Percentiles rank a stretch among this genome's conserved stretches.
These are phyloP conservation scores for Adiantum capillusveneris DNA, from an alignment of 75 land plant genomes.

Conservation along the genomic window DNA sequence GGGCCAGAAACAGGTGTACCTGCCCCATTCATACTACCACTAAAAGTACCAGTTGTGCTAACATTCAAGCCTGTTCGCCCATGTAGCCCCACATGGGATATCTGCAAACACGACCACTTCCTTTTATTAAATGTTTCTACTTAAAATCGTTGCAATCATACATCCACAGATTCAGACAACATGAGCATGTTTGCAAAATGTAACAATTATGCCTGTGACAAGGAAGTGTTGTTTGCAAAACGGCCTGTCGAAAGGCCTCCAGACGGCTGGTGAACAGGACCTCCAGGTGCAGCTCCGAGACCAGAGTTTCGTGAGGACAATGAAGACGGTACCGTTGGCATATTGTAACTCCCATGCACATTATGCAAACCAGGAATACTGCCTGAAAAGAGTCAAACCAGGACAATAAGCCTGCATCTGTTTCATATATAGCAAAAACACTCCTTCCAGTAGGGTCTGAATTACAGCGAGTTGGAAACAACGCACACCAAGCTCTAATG, in stretches of 20 bases:
- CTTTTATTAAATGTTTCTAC: no score
- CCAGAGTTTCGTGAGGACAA: constrained; percentile 60
- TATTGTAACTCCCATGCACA: constrained; percentile 68
- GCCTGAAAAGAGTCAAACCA: constrained; percentile 26
- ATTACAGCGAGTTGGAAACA: not conserved
- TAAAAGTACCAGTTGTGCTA: constrained; percentile 58
- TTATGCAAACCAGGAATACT: constrained; percentile 61
- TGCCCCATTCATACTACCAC: constrained; percentile 63
- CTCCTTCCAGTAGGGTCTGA: no score
- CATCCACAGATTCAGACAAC: no score
- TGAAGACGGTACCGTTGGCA: constrained; percentile 56
- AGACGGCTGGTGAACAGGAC: constrained; percentile 67
- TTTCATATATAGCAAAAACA: no score
- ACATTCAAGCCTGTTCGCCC: constrained; percentile 69
- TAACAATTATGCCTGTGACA: constrained; percentile 60
- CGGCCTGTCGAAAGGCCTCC: constrained; percentile 72
- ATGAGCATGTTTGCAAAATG: no score
- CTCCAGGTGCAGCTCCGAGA: constrained; percentile 28
- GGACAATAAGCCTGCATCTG: no score
- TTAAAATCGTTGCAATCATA: no score
- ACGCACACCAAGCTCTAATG: not conserved
- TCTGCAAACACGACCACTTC: constrained; percentile 21
- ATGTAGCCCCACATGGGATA: constrained; percentile 73
- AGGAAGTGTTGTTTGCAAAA: constrained; percentile 59
- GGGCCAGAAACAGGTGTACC: constrained; percentile 57